Evolutionary conservation across 345 rosid genomes (phyloP).

Genomic region (Dimocarpus longan): DNA sequence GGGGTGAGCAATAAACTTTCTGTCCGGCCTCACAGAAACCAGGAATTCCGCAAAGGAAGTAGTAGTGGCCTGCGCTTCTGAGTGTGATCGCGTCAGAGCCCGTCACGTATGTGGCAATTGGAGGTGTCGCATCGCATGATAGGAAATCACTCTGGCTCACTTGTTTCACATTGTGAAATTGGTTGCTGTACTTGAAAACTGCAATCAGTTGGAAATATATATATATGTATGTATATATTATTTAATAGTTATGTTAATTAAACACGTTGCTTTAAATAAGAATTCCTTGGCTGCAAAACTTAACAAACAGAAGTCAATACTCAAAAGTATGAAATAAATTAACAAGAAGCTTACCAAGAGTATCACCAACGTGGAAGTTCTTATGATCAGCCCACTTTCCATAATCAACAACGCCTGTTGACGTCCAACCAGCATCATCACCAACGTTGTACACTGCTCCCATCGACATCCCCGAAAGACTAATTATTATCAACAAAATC

Average conservation of each 20-base stretch:
- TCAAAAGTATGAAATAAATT: too few relatives aligned
- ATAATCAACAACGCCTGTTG: constrained; percentile 6
- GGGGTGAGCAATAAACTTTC: too few relatives aligned
- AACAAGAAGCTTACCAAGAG: neutral
- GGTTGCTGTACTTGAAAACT: too few relatives aligned
- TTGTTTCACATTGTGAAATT: too few relatives aligned
- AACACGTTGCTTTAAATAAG: too few relatives aligned
- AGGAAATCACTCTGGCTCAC: too few relatives aligned
- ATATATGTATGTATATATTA: too few relatives aligned
- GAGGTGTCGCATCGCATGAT: too few relatives aligned
- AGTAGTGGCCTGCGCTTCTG: neutral
- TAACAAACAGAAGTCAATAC: too few relatives aligned
- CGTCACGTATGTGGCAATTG: neutral
- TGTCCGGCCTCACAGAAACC: neutral
- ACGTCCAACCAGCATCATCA: constrained; percentile 18
- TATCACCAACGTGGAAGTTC: constrained; percentile 10
- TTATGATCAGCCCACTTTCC: neutral
- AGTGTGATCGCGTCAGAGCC: neutral
- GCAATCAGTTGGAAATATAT: too few relatives aligned
- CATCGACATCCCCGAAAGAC: neutral
- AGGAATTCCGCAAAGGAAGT: neutral
- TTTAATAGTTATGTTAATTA: too few relatives aligned
- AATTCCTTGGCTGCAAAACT: too few relatives aligned
- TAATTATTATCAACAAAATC: neutral
- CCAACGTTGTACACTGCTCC: neutral